Base-by-base conservation (phyloP, 2,329 filamentous ascomycete genomes). In the Talaromyces funiculosus region DNA sequence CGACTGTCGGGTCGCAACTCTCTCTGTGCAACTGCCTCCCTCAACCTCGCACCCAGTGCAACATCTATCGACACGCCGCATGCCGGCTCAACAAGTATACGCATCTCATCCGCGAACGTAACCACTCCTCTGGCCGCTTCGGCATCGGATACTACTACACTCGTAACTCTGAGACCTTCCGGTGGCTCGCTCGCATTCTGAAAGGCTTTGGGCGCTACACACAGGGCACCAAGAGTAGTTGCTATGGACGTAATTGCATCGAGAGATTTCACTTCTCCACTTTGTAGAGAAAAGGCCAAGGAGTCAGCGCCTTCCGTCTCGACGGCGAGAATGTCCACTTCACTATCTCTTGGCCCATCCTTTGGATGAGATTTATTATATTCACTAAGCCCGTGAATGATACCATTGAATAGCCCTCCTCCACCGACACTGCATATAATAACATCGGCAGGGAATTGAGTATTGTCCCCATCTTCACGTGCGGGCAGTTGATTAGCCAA, bases 381-480 rank as follows among this genome's bases (percentile, higher is more conserved):
- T 29, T 60, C 47, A 64, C 62, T 80, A 9, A 92, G 74, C 4
- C 87, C 89, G 63, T 85, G 77, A 74, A 89, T 82, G 57, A 94
- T 74, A 3, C 90, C 90, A 68, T 86, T 88, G 51, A 95, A 81
- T 20, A 94, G 75, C 0, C 90, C 90, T 8, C 90, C 90, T 4
- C 90, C 90, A 10, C 90, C 90, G 31, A 92, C 88, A 60, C 81
- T 87, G 73, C 88, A 92, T 51, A 92, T 81, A n/a, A 95, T 79
- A 20, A 80, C 88, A 68, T 91, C 86, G 2, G 89, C 82, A 2
- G 77, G 76, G 37, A 74, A 73, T 1, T 35, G 3, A 59, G 40
- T 7, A 7, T 18, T n/a, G 43, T 45, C 26, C 18, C 22, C 55
- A 38, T 53, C 55, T 51, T 60, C 63, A 54, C 63, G 61, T 10